Evolutionary conservation across 192 early-diverging fungal species (phyloP).

Genomic region (Coemansia sp.): DNA sequence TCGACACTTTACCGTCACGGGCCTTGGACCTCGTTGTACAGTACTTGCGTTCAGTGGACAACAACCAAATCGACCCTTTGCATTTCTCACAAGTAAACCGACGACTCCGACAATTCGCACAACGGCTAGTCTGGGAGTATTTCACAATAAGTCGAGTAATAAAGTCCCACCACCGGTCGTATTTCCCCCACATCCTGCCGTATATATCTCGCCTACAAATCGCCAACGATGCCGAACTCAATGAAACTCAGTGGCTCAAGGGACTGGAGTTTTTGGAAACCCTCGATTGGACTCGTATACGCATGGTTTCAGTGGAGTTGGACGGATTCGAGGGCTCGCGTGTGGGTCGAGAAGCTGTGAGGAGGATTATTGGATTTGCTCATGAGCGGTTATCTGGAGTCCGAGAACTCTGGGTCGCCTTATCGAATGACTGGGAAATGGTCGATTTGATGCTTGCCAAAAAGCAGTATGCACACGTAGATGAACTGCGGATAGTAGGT

Average conservation of each 20-base stretch:
- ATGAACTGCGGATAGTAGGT: conserved; percentile 31
- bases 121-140: conserved; percentile 28
- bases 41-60: conserved; percentile 34
- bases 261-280: background rate
- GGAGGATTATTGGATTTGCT: conserved; percentile 12
- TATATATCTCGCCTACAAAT: conserved; percentile 24
- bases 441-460: background rate
- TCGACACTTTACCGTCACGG: conserved; percentile 20
- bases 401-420: conserved; percentile 25
- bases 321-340: background rate
- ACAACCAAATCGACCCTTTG: conserved; percentile 17
- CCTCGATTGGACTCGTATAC: conserved; percentile 26
- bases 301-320: conserved; percentile 34
- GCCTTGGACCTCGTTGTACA: conserved; percentile 17
- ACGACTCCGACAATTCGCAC: background rate
- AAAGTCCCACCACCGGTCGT: background rate
- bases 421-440: background rate
- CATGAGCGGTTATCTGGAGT: conserved; percentile 4
- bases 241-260: conserved; percentile 19
- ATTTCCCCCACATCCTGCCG: conserved; percentile 20
- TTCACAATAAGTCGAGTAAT: conserved; percentile 27
- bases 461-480: background rate
- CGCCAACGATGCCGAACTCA: conserved; percentile 15
- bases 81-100: conserved; percentile 20
- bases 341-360: background rate